phyloP scores from a whole-genome alignment of 257 asterid genomes.

The Nicotiana tomentosiformis region DNA sequence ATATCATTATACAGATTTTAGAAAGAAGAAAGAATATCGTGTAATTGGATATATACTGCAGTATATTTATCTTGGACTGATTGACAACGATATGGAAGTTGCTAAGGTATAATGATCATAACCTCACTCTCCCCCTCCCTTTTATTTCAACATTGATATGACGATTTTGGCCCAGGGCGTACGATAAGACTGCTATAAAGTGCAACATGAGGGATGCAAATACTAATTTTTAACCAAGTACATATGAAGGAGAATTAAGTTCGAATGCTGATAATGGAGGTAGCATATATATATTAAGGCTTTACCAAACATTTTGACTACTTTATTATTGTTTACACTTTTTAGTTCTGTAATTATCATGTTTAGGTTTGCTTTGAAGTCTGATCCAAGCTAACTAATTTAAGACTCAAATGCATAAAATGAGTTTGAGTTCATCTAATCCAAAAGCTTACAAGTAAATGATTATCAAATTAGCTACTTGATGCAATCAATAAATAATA shows the following conservation, averaged over 20 bases:
- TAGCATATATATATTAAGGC: no score
- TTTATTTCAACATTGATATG: neutral
- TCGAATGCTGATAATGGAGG: no score
- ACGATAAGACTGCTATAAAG: neutral
- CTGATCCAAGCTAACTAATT: neutral
- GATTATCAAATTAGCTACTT: neutral
- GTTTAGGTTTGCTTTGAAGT: neutral
- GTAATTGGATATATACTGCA: neutral
- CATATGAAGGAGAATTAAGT: neutral
- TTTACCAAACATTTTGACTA: no score
- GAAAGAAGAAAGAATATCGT: neutral
- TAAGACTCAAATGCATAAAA: neutral
- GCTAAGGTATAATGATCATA: neutral
- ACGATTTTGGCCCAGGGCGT: neutral
- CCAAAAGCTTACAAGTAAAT: neutral
- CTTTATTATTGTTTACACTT: no score
- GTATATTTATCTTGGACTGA: neutral
- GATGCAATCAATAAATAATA: neutral
- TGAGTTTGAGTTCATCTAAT: neutral
- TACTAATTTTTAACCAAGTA: neutral
- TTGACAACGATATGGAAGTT: neutral
- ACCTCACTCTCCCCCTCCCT: neutral
- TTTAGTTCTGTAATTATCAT: no score
- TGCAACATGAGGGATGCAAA: neutral
- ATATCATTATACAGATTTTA: neutral